phyloP scores from a whole-genome alignment of 1,284 basidiomycete species.

The Fomitopsis palustris region DNA sequence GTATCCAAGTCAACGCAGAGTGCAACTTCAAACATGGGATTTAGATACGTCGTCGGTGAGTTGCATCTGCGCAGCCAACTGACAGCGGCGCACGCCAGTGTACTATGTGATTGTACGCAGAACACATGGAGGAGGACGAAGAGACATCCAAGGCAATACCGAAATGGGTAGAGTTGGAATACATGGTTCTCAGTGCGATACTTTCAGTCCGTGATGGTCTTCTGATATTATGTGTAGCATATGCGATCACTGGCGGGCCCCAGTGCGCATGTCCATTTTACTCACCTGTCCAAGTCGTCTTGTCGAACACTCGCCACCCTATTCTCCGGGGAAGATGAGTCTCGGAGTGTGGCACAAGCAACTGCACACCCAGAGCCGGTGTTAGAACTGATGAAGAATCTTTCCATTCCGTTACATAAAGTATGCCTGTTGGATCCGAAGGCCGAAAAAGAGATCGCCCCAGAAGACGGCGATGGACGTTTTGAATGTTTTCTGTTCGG shows the following conservation, averaged over 20 bases:
- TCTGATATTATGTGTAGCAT: slow-evolving; percentile 47
- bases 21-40: neutral
- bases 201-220: neutral
- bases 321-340: slow-evolving; percentile 28
- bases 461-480: slow-evolving; percentile 67
- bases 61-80: neutral
- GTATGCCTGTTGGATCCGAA: slow-evolving; percentile 91
- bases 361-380: slow-evolving; percentile 63
- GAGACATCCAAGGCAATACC: slow-evolving; percentile 67
- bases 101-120: slow-evolving; percentile 40
- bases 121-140: slow-evolving; percentile 97
- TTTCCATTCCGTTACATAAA: slow-evolving; percentile 47
- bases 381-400: slow-evolving; percentile 57
- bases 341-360: slow-evolving; percentile 39
- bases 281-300: slow-evolving; percentile 75
- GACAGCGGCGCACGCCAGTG: too few species aligned
- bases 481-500: slow-evolving; percentile 90
- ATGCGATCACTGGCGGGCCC: slow-evolving; percentile 80
- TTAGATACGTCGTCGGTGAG: neutral
- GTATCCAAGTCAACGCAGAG: too few species aligned
- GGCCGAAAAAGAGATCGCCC: slow-evolving; percentile 64
- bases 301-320: slow-evolving; percentile 51
- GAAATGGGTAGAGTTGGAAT: slow-evolving; percentile 89
- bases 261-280: slow-evolving; percentile 72
- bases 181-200: slow-evolving; percentile 35